Percentiles rank a stretch among this genome's conserved stretches.
Conservation (phyloP, 1,139 yeast genomes). For the Suhomyces bokatorum region DNA sequence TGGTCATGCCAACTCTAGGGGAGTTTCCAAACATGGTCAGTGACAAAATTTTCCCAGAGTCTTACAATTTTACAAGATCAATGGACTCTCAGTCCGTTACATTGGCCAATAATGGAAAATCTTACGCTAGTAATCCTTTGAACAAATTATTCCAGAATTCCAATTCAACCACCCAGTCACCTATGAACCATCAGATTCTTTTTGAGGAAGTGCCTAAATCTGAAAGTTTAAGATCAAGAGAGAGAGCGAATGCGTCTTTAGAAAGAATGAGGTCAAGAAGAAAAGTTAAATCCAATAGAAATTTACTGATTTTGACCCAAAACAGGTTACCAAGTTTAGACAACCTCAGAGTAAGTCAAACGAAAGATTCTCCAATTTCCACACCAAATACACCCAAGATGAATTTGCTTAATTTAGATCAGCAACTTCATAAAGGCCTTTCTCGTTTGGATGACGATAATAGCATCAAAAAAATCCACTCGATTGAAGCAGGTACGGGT, state of each 20-base stretch:
- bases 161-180: slow-evolving; percentile 2
- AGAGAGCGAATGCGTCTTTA: slow-evolving; percentile 66
- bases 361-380: slow-evolving; percentile 10
- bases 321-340: slow-evolving; percentile 25
- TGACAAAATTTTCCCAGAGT: slow-evolving; percentile 12
- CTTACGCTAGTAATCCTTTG: not conserved
- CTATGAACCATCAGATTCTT: slow-evolving; percentile 16
- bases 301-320: slow-evolving; percentile 31
- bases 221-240: slow-evolving; percentile 48
- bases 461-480: not conserved
- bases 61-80: slow-evolving; percentile 4
- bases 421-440: not conserved
- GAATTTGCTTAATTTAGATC: not conserved
- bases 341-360: slow-evolving; percentile 5
- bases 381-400: slow-evolving; percentile 15
- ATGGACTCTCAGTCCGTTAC: slow-evolving; percentile 4
- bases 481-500: not conserved
- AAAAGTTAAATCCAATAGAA: slow-evolving; percentile 48
- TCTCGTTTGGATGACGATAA: not conserved
- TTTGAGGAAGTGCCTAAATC: slow-evolving; percentile 34
- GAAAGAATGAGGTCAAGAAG: slow-evolving; percentile 63
- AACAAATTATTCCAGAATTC: slow-evolving; percentile 15
- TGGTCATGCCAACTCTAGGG: slow-evolving; percentile 44
- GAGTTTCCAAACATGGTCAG: slow-evolving; percentile 45
- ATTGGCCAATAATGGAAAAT: not conserved